Conservation (phyloP, 148 eudicot genomes). For the Pharnaceum exiguum region DNA sequence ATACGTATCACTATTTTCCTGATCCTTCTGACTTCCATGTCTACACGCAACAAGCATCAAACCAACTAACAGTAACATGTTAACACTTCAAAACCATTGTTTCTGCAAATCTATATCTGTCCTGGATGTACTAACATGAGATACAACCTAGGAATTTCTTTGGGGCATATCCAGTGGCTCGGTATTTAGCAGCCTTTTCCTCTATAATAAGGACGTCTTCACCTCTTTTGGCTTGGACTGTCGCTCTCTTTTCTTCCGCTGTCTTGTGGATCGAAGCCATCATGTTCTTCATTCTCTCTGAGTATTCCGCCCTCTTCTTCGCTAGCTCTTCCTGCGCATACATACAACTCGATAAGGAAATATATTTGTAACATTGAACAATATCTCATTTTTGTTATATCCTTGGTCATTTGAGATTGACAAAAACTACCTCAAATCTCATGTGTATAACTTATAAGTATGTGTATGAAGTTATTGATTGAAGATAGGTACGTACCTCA, state of each 20-base stretch:
- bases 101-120: background rate
- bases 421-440: no score
- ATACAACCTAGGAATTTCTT: conserved; percentile 34
- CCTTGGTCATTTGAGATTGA: background rate
- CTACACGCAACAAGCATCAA: background rate
- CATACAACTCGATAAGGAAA: background rate
- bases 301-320: conserved; percentile 70
- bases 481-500: conserved; percentile 40
- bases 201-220: conserved; percentile 25
- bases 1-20: background rate
- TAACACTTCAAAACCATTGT: background rate
- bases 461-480: background rate
- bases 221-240: conserved; percentile 51
- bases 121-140: conserved; percentile 14
- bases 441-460: no score
- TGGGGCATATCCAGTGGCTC: conserved; percentile 26
- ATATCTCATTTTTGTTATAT: background rate
- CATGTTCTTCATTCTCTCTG: conserved; percentile 63
- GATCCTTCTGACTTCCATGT: background rate
- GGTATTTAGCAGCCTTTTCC: conserved; percentile 41
- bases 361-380: background rate
- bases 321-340: conserved; percentile 60
- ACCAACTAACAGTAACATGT: background rate
- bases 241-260: conserved; percentile 50
- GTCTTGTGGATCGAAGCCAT: conserved; percentile 53